Conservation (phyloP, 768 basidiomycete genomes). For the Agrocybe praecox region DNA sequence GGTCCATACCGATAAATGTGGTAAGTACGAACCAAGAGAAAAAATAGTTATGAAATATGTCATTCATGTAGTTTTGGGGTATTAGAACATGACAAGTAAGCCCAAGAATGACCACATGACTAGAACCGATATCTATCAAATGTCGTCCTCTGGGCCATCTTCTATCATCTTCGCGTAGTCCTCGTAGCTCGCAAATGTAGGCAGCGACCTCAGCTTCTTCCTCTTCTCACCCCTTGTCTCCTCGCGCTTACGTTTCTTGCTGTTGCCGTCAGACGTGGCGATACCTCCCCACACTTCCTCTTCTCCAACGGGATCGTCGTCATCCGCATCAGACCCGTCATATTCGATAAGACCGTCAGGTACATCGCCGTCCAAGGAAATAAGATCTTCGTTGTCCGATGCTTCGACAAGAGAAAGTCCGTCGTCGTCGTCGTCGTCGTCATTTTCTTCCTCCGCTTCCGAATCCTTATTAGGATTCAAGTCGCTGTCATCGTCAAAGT, state of each 20-base stretch:
- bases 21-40: too few relatives aligned
- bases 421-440: conserved; percentile 43
- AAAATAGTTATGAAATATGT: background rate
- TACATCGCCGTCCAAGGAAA: conserved; percentile 57
- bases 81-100: background rate
- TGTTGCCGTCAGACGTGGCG: conserved; percentile 19
- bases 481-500: conserved; percentile 26
- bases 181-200: conserved; percentile 87
- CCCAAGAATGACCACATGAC: background rate
- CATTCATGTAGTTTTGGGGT: background rate
- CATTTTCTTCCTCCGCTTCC: conserved; percentile 32
- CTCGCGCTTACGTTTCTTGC: conserved; percentile 49
- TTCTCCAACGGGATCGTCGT: conserved; percentile 40
- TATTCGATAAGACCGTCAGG: conserved; percentile 62
- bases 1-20: too few relatives aligned
- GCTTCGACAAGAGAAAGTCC: conserved; percentile 60
- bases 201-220: conserved; percentile 70
- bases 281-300: conserved; percentile 64
- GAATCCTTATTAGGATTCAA: conserved; percentile 25
- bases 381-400: conserved; percentile 73
- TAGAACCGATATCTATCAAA: conserved; percentile 27
- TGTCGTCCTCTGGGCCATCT: conserved; percentile 69
- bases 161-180: conserved; percentile 88
- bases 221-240: conserved; percentile 47
- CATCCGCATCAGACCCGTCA: conserved; percentile 53